Evolutionary conservation across 2,329 filamentous ascomycete species (phyloP).

Genomic region (Paracorniculantispora psalliotae): DNA sequence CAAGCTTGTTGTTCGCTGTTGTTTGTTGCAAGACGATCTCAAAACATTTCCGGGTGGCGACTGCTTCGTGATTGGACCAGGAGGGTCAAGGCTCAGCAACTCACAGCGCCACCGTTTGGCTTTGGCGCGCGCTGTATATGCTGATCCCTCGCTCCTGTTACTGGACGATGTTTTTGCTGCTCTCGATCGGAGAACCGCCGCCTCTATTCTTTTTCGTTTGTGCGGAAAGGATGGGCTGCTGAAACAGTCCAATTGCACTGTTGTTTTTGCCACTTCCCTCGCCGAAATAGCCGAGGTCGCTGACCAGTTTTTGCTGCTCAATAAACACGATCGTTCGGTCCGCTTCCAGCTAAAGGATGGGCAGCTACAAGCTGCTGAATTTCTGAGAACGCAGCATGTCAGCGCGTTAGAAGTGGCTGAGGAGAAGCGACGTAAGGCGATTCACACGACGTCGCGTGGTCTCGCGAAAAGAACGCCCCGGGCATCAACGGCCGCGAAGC

Average conservation of each 20-base stretch:
- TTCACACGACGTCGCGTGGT: not conserved
- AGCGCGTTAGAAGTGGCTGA: not conserved
- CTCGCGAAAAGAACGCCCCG: not conserved
- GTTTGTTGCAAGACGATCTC: not conserved
- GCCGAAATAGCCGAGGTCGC: not conserved
- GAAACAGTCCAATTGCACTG: not conserved
- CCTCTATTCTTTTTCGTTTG: not conserved
- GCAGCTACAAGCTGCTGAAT: not conserved
- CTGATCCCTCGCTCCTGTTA: not conserved
- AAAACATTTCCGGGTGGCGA: not conserved
- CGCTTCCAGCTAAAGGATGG: not conserved
- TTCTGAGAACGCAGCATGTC: not conserved
- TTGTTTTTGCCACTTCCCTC: not conserved
- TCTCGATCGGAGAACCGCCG: not conserved
- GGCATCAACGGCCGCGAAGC: not conserved
- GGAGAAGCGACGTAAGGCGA: not conserved
- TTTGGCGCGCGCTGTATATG: not conserved
- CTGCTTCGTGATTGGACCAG: not conserved
- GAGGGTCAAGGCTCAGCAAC: not conserved
- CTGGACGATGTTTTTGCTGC: not conserved
- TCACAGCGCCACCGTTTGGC: not conserved
- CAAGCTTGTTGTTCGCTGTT: not conserved
- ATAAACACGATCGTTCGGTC: not conserved
- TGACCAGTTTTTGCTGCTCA: not conserved
- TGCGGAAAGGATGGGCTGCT: not conserved